Base-by-base conservation (phyloP, 257 asterid genomes). In the Plantago elongata region DNA sequence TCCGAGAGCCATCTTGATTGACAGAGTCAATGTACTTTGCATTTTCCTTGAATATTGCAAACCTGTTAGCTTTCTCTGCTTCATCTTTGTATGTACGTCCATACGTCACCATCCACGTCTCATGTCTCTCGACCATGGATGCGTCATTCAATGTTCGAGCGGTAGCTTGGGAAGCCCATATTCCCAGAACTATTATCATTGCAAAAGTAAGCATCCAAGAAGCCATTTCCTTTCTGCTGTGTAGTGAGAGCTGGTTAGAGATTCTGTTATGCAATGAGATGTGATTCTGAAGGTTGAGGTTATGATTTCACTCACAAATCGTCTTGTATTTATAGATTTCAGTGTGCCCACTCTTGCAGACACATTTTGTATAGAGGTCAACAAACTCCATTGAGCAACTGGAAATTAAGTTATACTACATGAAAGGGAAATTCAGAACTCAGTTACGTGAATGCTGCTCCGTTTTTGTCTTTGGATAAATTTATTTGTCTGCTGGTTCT, bases 41-140 rank as follows among this genome's bases (percentile, higher is more conserved):
- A 29, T 77, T 80, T 13, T 44, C 61, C 57, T 72, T 62, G 68
- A 77, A 80, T 64, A 75, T 72, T 0, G 16, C 57, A 61, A 70
- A 80, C 17, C 80, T 59, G 47, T 14, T 45, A 7, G 69, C 64
- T 74, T 80, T 80, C 66, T 80, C 85, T 22, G 30, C 44, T 0
- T 56, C 69, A 29, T 65, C 72, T 51, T 52, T 68, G 57, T 79
- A 77, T 6, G 34, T 64, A 22, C 74, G 77, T 7, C 73, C 78
- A 48, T 67, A 54, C 22, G 55, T 65, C 3, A 51, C 58, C 66
- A 70, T 73, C 80, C 80, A 80, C 5, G 17, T 47, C 50, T 74
- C 83, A 42, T 76, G 68, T 34, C 49, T 69, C 61, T 74, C 65
- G 5, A 43, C 17, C 72, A 76, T 66, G 4, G 66, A 54, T 38